Evolutionary conservation across 208 protist genomes (phyloP), one percentile per base, ranked within the genome.

Genomic region (Crithidia fasciculata): DNA sequence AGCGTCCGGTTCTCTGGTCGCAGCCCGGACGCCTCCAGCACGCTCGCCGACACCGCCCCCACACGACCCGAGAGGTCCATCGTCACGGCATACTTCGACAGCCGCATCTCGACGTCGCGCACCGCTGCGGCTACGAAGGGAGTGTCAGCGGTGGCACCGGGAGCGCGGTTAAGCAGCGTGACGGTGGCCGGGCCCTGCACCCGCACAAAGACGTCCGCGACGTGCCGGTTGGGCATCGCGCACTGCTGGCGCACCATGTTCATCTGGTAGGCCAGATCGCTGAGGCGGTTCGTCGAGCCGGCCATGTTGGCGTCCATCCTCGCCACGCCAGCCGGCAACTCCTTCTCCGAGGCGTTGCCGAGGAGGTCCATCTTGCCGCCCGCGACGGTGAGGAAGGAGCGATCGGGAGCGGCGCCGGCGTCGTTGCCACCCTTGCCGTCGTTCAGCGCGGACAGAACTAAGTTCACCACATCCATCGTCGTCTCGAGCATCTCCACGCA

Each of bases 391-490:
- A 70, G 41, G 53, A 70, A 61, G 3, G 65, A 70, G 15, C 53
- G n/a, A 40, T 53, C 53, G 10, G 19, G 2, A 13, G 44, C 43
- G 37, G 65, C 9, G 36, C 65, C 50, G 13, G 6, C 28, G 63
- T 45, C 52, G 7, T 40, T 45, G 53, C 74, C 56, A 13, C 18
- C 64, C 13, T 55, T 37, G 44, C 62, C 40, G 47, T 57, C 56
- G 69, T 85, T 70, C 40, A 86, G 67, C 2, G 76, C 69, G 4
- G 81, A 85, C 28, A 92, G 37, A 39, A 87, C 65, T 41, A 96
- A 65, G 54, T 93, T 92, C 6, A 86, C 58, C 59, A 96, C 84
- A 68, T 96, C 92, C 84, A 94, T 93, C 15, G 92, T 67, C 39
- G 72, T 69, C 78, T 96, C 89, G 8, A 93, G 71, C 39, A 96